Percentiles rank a stretch among this genome's conserved stretches.
phyloP scores from a whole-genome alignment of 805 yeast species.

The Ogataea allantospora region DNA sequence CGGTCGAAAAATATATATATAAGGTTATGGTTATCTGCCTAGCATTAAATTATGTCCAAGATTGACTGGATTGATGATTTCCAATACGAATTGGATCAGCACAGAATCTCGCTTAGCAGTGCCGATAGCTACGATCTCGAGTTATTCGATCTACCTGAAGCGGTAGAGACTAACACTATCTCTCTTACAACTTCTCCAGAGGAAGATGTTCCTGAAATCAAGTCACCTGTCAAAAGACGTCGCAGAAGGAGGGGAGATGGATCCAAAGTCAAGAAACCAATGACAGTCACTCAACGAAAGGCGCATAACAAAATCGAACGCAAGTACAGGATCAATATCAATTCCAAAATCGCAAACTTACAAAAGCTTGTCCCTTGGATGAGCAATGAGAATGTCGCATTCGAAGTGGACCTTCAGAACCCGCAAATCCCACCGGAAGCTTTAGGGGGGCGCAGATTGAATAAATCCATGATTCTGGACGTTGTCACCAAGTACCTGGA shows the following conservation, averaged over 20 bases:
- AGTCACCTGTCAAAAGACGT: slow-evolving; percentile 5
- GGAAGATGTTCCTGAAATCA: slow-evolving; percentile 4
- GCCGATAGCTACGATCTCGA: slow-evolving; percentile 13
- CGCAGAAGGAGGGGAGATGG: slow-evolving; percentile 6
- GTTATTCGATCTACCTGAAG: slow-evolving; percentile 13
- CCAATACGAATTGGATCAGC: slow-evolving; percentile 17
- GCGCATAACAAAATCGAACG: slow-evolving; percentile 75
- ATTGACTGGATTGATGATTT: slow-evolving; percentile 20
- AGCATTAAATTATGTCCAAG: slow-evolving; percentile 3
- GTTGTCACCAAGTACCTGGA: slow-evolving; percentile 63
- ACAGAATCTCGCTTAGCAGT: slow-evolving; percentile 15
- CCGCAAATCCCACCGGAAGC: slow-evolving; percentile 10
- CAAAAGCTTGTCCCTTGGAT: slow-evolving; percentile 70
- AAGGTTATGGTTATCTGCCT: neutral
- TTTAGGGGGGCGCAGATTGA: slow-evolving; percentile 42
- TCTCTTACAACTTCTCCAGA: slow-evolving; percentile 18
- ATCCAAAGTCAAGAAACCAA: slow-evolving; percentile 27
- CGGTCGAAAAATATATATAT: slow-evolving; percentile 2
- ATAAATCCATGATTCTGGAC: slow-evolving; percentile 67
- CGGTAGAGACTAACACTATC: slow-evolving; percentile 4
- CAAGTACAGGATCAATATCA: slow-evolving; percentile 67
- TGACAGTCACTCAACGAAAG: slow-evolving; percentile 49
- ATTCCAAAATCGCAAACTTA: slow-evolving; percentile 65
- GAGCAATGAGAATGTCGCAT: slow-evolving; percentile 59
- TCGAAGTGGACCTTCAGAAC: slow-evolving; percentile 45